Base-by-base conservation (phyloP, 768 basidiomycete genomes). In the Infundibulicybe gibba region DNA sequence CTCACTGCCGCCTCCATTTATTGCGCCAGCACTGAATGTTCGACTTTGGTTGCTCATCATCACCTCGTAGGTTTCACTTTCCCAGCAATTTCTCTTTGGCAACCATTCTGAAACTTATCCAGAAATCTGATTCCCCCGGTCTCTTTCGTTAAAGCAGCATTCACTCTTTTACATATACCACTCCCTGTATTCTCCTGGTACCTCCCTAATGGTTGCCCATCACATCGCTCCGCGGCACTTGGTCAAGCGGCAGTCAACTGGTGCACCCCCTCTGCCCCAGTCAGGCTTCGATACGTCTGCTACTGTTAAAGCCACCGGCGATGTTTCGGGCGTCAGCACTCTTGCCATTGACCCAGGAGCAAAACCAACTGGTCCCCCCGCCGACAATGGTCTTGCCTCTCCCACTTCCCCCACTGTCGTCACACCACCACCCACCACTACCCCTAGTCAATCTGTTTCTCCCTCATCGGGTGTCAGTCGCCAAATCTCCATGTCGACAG, bases 401-500 rank as follows among this genome's bases (percentile, higher is more conserved):
- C 48, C 32, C 34, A 51, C 54, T 13, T 33, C 47, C 33, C 32
- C 47, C 14, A 31, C 44, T 41, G 11, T 48, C 13, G 15, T 50
- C 9, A 45, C 54, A 50, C 14, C 50, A 15, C 21, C 54, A 3
- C 9, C 54, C 13, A 30, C 57, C 2, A 1, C 61, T n/a, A 25
- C 50, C 20, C 21, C 63, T 4, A 48, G 58, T 12, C 32, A 49
- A 15, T 53, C 52, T 1, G 54, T 63, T 31, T 59, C 66, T 20
- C 47, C 54, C 40, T 46, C 60, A 25, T 25, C 25, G 25, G 25
- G 25, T 25, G 3, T 8, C 25, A 25, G 25, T 25, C 14, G 51
- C 55, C 33, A 62, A 61, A 15, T 48, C 62, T 57, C 77, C 3
- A 54, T 76, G 48, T 68, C 73, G 48, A 76, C 81, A 5, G 83